A percentile compares a stretch with the other conserved stretches of the same genome.
These are phyloP conservation scores for Venturia aucupariae DNA, from an alignment of 2,329 filamentous ascomycete genomes.

Conservation along the genomic window DNA sequence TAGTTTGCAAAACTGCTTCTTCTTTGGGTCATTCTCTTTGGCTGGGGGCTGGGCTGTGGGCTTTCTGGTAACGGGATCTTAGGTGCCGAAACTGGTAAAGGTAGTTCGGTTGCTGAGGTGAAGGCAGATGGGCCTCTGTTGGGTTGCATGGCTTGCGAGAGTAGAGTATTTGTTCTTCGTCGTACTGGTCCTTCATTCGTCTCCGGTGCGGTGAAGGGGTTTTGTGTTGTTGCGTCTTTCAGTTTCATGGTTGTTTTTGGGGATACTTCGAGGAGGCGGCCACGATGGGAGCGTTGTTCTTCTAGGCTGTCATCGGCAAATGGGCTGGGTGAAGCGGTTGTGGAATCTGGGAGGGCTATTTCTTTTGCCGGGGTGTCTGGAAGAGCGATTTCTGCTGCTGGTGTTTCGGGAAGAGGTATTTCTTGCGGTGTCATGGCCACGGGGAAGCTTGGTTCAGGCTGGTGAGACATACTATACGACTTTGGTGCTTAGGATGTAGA, in stretches of 20 bases:
- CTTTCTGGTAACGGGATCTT: background rate
- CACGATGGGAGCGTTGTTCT: background rate
- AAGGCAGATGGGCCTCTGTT: background rate
- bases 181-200: background rate
- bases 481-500: background rate
- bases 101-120: background rate
- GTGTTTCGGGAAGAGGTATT: background rate
- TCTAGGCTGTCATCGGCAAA: background rate
- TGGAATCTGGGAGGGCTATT: background rate
- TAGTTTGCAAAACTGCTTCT: background rate
- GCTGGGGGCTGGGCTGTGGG: background rate
- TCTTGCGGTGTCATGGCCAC: background rate
- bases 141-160: background rate
- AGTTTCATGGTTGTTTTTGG: background rate
- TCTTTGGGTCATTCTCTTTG: background rate
- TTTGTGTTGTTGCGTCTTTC: background rate
- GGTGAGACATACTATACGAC: background rate
- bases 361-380: background rate
- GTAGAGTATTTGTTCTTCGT: background rate
- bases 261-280: background rate
- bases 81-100: no score
- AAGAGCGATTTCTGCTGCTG: background rate
- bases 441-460: background rate
- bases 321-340: background rate
- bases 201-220: background rate